Percentiles rank a stretch among this genome's conserved stretches.
These are phyloP conservation scores for Microbotryum silenes-acaulis DNA, from an alignment of 1,284 basidiomycete genomes.

Conservation along the genomic window DNA sequence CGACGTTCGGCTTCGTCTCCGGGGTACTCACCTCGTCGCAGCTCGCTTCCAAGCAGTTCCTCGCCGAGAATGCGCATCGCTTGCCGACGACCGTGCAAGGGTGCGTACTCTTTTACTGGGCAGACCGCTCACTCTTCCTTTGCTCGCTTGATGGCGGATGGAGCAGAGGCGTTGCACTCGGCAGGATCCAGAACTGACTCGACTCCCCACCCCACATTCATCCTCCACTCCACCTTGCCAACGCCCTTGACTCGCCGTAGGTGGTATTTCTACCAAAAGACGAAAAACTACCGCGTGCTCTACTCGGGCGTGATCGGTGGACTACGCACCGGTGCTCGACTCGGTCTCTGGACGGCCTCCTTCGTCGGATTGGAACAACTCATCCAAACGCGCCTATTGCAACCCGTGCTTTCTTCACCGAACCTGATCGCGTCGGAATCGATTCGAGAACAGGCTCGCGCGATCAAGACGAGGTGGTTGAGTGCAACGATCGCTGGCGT, in stretches of 20 bases:
- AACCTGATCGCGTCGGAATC: not conserved
- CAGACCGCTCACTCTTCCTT: too few relatives aligned
- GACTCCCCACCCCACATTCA: not conserved
- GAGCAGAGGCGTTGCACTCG: not conserved
- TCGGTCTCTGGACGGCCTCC: conserved; percentile 44
- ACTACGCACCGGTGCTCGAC: conserved; percentile 51
- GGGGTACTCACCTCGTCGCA: conserved; percentile 40
- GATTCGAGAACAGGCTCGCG: not conserved
- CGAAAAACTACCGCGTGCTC: conserved; percentile 76
- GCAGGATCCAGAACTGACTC: too few relatives aligned
- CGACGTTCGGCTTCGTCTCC: conserved; percentile 33
- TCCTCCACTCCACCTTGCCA: not conserved
- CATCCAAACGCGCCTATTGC: conserved; percentile 5
- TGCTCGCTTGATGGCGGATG: not conserved
- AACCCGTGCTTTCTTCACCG: not conserved
- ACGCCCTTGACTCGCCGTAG: conserved; percentile 4
- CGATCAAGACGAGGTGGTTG: conserved; percentile 10
- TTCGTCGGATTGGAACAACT: conserved; percentile 30
- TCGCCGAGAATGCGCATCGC: conserved; percentile 59
- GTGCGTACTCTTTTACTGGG: conserved; percentile 3
- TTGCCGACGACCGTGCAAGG: conserved; percentile 69
- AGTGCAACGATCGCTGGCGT: conserved; percentile 22
- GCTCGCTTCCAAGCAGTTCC: conserved; percentile 47
- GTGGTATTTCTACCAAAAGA: conserved; percentile 89
- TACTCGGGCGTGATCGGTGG: conserved; percentile 63